Evolutionary conservation across 139 green algal genomes (phyloP), one percentile per base, ranked within the genome.

Genomic region (Chlorella sp.): DNA sequence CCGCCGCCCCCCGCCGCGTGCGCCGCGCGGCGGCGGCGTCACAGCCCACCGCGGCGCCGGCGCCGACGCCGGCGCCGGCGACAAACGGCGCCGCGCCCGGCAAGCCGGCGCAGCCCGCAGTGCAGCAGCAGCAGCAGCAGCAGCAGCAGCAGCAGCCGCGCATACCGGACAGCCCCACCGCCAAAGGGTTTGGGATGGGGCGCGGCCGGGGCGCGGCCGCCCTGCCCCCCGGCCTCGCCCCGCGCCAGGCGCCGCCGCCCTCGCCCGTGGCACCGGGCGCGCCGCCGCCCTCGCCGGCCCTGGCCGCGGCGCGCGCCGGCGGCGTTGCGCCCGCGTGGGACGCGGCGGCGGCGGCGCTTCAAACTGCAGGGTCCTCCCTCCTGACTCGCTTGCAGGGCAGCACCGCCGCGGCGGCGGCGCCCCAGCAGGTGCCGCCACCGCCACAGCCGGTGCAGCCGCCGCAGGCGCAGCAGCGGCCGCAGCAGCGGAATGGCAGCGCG

Each of bases 131-230:
- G 38, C 36, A 36, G 25, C 64, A 19, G 23, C 19, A 8, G 25
- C 23, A 21, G 64, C 41, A n/a, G n/a, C n/a, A 74, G 41, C 41
- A 67, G 61, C 73, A 81, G 74, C 58, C 74, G 29, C 71, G 74
- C 38, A 64, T 69, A 15, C 67, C 67, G 4, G 74, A 82, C 41
- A 45, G 79, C 51, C 64, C 29, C 38, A 61, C 48, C 5, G 69
- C 76, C 27, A 81, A 68, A 48, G 77, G 77, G 21, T 84, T 81
- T 48, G 65, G 64, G 36, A 76, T 81, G 53, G 73, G 82, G 29
- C 55, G 81, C 8, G 73, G 77, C 62, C 46, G 50, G 31, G n/a
- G n/a, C n/a, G 33, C 33, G 1, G 1, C 65, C 2, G 11, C 45
- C 0, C 61, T 67, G 55, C 62, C 69, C 21, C 27, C 53, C 1